Evolutionary conservation across 116 monocot genomes (phyloP).

Genomic region (Phalaenopsis hybrid): DNA sequence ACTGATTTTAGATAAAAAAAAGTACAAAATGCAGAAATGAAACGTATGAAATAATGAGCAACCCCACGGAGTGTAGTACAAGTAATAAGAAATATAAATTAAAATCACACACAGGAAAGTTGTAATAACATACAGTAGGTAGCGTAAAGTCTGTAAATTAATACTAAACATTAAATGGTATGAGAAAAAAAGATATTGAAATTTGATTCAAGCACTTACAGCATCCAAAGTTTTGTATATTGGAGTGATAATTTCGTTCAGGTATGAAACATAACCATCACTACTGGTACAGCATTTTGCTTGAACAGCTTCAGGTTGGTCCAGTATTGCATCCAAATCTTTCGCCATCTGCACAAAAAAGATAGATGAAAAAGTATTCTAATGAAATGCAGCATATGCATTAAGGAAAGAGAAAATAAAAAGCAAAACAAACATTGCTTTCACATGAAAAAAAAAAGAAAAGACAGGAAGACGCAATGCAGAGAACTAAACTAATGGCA

Average conservation of each 20-base stretch:
- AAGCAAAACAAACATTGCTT: background rate
- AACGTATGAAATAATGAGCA: background rate
- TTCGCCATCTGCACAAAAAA: conserved; percentile 76
- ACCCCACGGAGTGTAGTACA: background rate
- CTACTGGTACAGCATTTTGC: conserved; percentile 46
- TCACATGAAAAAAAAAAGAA: background rate
- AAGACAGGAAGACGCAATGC: background rate
- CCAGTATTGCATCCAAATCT: conserved; percentile 79
- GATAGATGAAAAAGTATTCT: background rate
- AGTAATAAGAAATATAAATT: background rate
- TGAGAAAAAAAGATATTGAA: background rate
- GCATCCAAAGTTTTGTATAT: conserved; percentile 70
- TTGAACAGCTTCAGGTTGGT: conserved; percentile 63
- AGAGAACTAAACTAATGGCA: background rate
- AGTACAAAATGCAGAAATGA: background rate
- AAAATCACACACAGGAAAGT: background rate
- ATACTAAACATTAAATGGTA: background rate
- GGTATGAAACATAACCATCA: conserved; percentile 58
- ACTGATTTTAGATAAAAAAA: background rate
- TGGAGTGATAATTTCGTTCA: conserved; percentile 67
- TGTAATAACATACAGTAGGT: background rate
- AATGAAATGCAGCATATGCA: background rate
- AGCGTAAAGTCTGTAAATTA: background rate
- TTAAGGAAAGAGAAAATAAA: background rate
- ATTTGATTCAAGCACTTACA: conserved; percentile 33